Conservation (phyloP, 768 basidiomycete genomes). For the Podaxis pistillaris region DNA sequence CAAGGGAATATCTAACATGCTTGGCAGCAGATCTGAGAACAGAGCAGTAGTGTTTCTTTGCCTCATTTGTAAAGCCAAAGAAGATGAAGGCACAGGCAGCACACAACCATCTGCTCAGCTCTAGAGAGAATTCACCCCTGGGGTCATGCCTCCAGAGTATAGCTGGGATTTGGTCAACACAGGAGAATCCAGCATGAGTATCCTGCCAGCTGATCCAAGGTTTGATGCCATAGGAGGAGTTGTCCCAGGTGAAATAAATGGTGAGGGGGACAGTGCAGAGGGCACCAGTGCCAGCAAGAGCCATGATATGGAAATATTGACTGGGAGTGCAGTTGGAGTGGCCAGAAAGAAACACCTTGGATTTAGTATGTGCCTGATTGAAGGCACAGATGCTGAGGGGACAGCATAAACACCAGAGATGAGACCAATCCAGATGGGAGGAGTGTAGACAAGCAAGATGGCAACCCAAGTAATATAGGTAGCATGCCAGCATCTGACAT, state of each 20-base stretch:
- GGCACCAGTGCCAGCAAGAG: constrained; percentile 45
- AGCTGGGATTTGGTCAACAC: constrained; percentile 40
- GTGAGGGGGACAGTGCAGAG: constrained; percentile 45
- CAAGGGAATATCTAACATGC: constrained; percentile 29
- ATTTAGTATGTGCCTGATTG: constrained; percentile 37
- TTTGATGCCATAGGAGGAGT: constrained; percentile 27
- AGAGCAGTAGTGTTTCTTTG: constrained; percentile 48
- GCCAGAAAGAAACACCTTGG: constrained; percentile 39
- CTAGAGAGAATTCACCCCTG: constrained; percentile 25
- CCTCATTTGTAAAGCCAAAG: constrained; percentile 66
- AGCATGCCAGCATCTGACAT: constrained; percentile 53
- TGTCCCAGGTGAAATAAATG: constrained; percentile 36
- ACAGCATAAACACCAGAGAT: constrained; percentile 37
- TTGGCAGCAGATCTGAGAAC: constrained; percentile 38
- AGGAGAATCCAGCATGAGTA: constrained; percentile 47
- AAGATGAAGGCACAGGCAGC: constrained; percentile 52
- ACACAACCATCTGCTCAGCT: constrained; percentile 48
- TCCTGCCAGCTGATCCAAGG: constrained; percentile 52
- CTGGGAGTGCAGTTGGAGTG: constrained; percentile 40
- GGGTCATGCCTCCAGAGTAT: constrained; percentile 38
- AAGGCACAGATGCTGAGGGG: constrained; percentile 39
- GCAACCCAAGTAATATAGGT: constrained; percentile 47
- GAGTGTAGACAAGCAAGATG: constrained; percentile 40
- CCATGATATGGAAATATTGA: constrained; percentile 61
- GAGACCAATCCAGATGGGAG: constrained; percentile 39